phyloP scores from a whole-genome alignment of 106 monocot genomes.

The Dactylorhiza incarnata region DNA sequence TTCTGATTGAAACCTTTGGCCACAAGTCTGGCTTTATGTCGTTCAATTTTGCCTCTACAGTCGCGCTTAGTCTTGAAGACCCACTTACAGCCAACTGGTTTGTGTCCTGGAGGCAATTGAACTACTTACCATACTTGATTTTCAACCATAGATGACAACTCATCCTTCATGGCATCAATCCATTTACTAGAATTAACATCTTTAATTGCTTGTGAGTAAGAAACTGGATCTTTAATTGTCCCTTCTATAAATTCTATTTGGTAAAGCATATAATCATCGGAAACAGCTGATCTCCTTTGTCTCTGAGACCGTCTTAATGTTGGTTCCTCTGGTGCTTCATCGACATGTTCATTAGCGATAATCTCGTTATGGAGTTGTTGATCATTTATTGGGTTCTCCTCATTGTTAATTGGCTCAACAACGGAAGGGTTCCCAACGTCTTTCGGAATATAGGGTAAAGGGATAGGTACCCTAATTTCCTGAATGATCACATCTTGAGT shows the following conservation, averaged over 20 bases:
- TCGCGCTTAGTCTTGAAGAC: background rate
- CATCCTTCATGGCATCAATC: background rate
- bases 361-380: too few relatives aligned
- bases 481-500: background rate
- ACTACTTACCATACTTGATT: background rate
- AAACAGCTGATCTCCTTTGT: background rate
- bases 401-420: background rate
- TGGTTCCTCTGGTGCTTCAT: background rate
- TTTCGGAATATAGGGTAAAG: background rate
- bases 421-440: background rate
- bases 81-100: background rate
- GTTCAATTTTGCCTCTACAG: background rate
- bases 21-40: background rate
- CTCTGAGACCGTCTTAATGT: background rate
- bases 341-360: too few relatives aligned
- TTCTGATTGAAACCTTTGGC: slow-evolving; percentile 8
- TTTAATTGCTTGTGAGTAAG: background rate
- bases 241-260: too few relatives aligned
- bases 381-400: too few relatives aligned
- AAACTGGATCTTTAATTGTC: too few relatives aligned
- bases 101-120: background rate
- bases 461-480: background rate
- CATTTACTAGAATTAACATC: background rate
- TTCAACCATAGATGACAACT: background rate
- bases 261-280: too few relatives aligned